phyloP scores from a whole-genome alignment of 176 grass and related monocot species.

The Tillandsia leiboldiana region DNA sequence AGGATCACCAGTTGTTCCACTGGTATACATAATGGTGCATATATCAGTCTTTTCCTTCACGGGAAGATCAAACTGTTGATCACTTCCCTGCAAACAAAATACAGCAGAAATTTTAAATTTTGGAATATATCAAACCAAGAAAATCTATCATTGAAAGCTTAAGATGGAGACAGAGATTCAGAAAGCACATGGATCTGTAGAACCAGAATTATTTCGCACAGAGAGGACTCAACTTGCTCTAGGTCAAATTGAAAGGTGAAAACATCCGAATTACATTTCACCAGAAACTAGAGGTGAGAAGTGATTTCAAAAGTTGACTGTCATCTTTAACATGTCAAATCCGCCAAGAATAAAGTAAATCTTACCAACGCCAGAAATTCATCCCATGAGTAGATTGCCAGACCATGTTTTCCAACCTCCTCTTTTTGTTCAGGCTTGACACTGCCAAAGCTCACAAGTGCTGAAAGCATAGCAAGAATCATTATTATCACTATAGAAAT shows the following conservation, averaged over 20 bases:
- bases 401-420: conserved; percentile 43
- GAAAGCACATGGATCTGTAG: neutral
- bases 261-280: too few relatives aligned
- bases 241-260: too few relatives aligned
- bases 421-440: conserved; percentile 60
- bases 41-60: conserved; percentile 54
- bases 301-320: neutral
- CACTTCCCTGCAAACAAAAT: conserved; percentile 33
- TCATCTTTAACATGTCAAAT: too few relatives aligned
- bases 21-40: conserved; percentile 90
- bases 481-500: conserved; percentile 1
- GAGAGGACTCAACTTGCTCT: too few relatives aligned
- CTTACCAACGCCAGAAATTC: conserved; percentile 79
- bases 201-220: too few relatives aligned
- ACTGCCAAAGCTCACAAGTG: conserved; percentile 73
- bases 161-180: neutral
- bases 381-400: conserved; percentile 55
- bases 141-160: neutral
- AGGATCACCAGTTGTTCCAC: conserved; percentile 84
- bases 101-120: neutral
- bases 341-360: neutral
- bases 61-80: conserved; percentile 68
- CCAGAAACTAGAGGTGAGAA: neutral
- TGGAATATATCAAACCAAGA: neutral
- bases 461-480: conserved; percentile 26